Base-by-base conservation (phyloP, 1,284 basidiomycete species). In the Pascua guehoae region DNA sequence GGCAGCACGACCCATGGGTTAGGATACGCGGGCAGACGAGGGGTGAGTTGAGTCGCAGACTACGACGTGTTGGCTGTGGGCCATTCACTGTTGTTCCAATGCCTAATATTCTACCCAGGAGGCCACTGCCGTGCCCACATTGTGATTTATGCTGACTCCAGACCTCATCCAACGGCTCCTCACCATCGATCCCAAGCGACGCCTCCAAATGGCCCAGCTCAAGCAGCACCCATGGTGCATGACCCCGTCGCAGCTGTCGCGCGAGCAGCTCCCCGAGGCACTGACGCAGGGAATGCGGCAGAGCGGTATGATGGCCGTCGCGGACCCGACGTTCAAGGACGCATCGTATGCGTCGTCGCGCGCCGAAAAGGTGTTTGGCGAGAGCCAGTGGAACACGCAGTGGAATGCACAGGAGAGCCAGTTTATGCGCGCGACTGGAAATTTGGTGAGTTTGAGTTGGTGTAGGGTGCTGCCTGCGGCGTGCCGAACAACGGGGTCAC, bases 1-100 rank as follows among this genome's bases (percentile, higher is more conserved):
- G 91, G 63, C 72, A 83, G 9, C 85, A 90, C 65, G 81, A 82
- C 4, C 95, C 95, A 0, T 98, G 95, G 95, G 84, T 81, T 58
- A 80, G 85, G 15, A 84, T 98, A 51, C 78, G 80, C 15, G 70
- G 76, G 1, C 80, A 84, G 50, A 83, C 84, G 0, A 79, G 87
- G 24, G 84, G 86, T 92, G 67, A 58, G 84, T 77, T 36, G 1
- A 16, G 5, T 2, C 2, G 24, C 24, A 32, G 24, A 32, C 24
- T 7, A 3, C 24, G 24, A 32, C 4, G 24, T 32, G 24, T 7
- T 4, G 7, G 24, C 3, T 32, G 24, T 32, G 24, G 24, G 4
- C 3, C 24, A 32, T 7, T 32, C 24, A 32, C 24, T 32, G 24
- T 32, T n/a, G n/a, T n/a, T n/a, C 24, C 24, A 32, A 32, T 4